These are phyloP conservation scores for Lachnellula hyalina DNA, from an alignment of 2,329 filamentous ascomycete genomes.

Conservation along the genomic window DNA sequence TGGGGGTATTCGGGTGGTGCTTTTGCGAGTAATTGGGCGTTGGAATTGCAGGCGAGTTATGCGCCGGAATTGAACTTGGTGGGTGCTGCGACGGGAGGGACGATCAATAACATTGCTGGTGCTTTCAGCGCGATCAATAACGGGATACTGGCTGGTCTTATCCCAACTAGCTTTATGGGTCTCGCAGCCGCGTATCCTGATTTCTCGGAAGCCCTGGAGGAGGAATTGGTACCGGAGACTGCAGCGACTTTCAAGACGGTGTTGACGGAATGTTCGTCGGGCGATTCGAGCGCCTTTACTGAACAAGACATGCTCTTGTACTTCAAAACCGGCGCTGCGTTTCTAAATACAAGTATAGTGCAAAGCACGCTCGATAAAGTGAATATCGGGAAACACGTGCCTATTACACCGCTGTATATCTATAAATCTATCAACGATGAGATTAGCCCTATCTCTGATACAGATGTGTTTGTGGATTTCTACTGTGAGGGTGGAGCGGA, in stretches of 20 bases:
- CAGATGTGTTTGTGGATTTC: conserved; percentile 37
- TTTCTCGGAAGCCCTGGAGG: neutral
- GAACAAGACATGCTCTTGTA: conserved; percentile 36
- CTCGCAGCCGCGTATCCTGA: conserved; percentile 5
- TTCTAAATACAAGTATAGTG: conserved; percentile 6
- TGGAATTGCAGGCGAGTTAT: conserved; percentile 46
- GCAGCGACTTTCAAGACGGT: conserved; percentile 31
- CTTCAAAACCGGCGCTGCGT: conserved; percentile 35
- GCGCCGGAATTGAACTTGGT: conserved; percentile 47
- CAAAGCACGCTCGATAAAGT: neutral
- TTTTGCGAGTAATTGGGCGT: conserved; percentile 46
- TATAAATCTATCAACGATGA: conserved; percentile 46
- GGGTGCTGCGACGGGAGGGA: conserved; percentile 45
- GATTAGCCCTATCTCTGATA: conserved; percentile 38
- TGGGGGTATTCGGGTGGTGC: conserved; percentile 55
- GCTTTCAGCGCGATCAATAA: conserved; percentile 34
- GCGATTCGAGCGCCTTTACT: conserved; percentile 27
- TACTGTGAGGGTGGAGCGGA: conserved; percentile 38
- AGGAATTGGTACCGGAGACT: conserved; percentile 23
- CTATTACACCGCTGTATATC: conserved; percentile 42
- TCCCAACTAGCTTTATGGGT: conserved; percentile 9
- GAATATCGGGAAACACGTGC: conserved; percentile 26
- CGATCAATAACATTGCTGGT: conserved; percentile 37
- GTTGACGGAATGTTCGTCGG: conserved; percentile 23
- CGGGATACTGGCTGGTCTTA: conserved; percentile 28